Percentiles rank a stretch among this genome's conserved stretches.
These are phyloP conservation scores for Solanum appendiculatum DNA, from an alignment of 257 asterid species.

Conservation along the genomic window DNA sequence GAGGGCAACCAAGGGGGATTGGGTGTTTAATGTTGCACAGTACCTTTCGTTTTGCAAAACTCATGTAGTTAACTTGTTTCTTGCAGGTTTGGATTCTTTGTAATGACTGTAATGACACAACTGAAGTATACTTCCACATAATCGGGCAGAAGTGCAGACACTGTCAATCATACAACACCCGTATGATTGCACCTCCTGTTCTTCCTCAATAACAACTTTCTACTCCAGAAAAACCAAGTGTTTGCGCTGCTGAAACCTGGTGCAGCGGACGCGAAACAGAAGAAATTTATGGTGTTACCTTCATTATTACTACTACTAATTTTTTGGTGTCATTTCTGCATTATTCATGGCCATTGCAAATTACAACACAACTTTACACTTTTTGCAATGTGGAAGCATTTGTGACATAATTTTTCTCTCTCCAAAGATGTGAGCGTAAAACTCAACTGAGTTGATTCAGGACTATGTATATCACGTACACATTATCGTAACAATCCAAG, in stretches of 20 bases:
- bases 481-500: not conserved
- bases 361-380: not conserved
- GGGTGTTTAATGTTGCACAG: too few relatives aligned
- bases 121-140: constrained; percentile 83
- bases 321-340: not conserved
- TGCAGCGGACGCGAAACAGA: not conserved
- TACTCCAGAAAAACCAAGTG: not conserved
- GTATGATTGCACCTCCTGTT: constrained; percentile 74
- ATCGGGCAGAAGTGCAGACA: constrained; percentile 92
- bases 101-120: constrained; percentile 88
- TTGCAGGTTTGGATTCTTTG: constrained; percentile 89
- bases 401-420: not conserved
- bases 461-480: not conserved
- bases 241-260: not conserved
- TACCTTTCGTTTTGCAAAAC: too few relatives aligned
- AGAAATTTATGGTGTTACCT: not conserved
- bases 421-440: not conserved
- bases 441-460: not conserved
- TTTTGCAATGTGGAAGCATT: not conserved
- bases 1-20: not conserved
- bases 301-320: not conserved
- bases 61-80: not conserved
- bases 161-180: constrained; percentile 82
- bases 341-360: not conserved
- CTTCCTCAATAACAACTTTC: constrained; percentile 43